Conservation (phyloP, 2,329 filamentous ascomycete genomes). For the Bipolaris gigantea region DNA sequence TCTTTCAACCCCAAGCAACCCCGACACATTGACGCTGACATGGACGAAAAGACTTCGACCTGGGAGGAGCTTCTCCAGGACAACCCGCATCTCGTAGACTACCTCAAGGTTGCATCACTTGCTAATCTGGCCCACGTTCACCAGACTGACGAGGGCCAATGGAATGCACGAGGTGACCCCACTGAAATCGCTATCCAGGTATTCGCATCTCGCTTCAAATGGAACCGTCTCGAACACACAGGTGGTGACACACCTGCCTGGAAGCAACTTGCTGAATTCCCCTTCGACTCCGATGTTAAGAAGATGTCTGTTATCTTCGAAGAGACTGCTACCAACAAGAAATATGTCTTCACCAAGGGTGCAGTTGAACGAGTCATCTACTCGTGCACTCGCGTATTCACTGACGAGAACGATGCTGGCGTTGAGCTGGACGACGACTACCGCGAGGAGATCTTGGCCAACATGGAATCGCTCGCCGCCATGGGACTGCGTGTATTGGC, state of each 20-base stretch:
- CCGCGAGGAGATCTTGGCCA: conserved; percentile 61
- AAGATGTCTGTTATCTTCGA: conserved; percentile 72
- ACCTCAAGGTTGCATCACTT: conserved; percentile 40
- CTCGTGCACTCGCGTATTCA: conserved; percentile 59
- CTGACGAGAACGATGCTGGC: conserved; percentile 38
- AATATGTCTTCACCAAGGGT: conserved; percentile 62
- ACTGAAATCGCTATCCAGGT: conserved; percentile 76
- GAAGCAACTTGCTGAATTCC: conserved; percentile 62
- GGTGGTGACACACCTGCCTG: conserved; percentile 18
- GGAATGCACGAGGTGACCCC: conserved; percentile 42
- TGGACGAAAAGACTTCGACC: conserved; percentile 2
- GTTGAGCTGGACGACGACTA: conserved; percentile 56
- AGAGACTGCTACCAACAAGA: conserved; percentile 41
- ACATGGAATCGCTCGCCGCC: conserved; percentile 68
- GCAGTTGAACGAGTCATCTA: conserved; percentile 71
- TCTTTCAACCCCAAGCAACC: conserved; percentile 30
- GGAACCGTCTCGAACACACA: conserved; percentile 34
- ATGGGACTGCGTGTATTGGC: conserved; percentile 71
- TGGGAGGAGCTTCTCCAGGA: conserved; percentile 2
- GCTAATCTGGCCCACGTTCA: conserved; percentile 30
- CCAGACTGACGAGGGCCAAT: conserved; percentile 14
- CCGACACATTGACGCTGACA: conserved; percentile 4
- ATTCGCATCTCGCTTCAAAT: conserved; percentile 69
- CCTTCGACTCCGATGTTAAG: conserved; percentile 73
- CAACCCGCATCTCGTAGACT: conserved; percentile 32